A percentile compares a stretch with the other conserved stretches of the same genome.
These are phyloP conservation scores for Saururus chinensis DNA, from an alignment of 164 flowering plant species.

Conservation along the genomic window DNA sequence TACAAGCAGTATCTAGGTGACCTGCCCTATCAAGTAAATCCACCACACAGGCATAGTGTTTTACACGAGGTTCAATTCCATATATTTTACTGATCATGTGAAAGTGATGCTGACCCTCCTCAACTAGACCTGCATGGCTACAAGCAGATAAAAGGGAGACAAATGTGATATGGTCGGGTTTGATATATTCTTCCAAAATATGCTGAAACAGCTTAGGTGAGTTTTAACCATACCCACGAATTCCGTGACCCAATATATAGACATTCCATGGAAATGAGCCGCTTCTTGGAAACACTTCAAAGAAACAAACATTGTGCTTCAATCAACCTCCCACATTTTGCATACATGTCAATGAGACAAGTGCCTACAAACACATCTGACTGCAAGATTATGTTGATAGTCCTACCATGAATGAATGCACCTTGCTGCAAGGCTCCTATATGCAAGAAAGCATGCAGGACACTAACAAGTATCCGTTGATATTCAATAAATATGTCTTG, in stretches of 20 bases:
- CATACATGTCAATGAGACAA: slow-evolving; percentile 59
- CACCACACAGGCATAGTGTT: slow-evolving; percentile 50
- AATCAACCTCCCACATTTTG: slow-evolving; percentile 54
- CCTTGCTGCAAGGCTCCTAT: slow-evolving; percentile 38
- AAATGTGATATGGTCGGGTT: slow-evolving; percentile 53
- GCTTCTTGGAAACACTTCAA: slow-evolving; percentile 22
- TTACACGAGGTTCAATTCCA: slow-evolving; percentile 24
- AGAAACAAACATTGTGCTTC: slow-evolving; percentile 42
- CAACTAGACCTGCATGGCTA: slow-evolving; percentile 62
- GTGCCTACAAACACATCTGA: slow-evolving; percentile 48
- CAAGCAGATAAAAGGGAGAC: slow-evolving; percentile 49
- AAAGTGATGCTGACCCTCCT: slow-evolving; percentile 39
- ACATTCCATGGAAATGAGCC: slow-evolving; percentile 47
- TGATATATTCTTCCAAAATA: slow-evolving; percentile 38
- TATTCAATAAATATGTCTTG: slow-evolving; percentile 25
- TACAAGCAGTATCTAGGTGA: slow-evolving; percentile 34
- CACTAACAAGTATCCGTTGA: slow-evolving; percentile 54
- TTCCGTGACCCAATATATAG: slow-evolving; percentile 45
- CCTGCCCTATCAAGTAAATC: slow-evolving; percentile 65
- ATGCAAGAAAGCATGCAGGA: slow-evolving; percentile 38
- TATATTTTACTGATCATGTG: slow-evolving; percentile 19
- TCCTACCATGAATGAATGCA: slow-evolving; percentile 33
- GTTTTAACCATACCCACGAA: slow-evolving; percentile 49
- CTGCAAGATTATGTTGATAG: slow-evolving; percentile 27
- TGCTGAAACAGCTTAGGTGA: slow-evolving; percentile 33